A percentile compares a stretch with the other conserved stretches of the same genome.
These are phyloP conservation scores for Metarhizium brunneum DNA, from an alignment of 2,329 filamentous ascomycete genomes.

Conservation along the genomic window DNA sequence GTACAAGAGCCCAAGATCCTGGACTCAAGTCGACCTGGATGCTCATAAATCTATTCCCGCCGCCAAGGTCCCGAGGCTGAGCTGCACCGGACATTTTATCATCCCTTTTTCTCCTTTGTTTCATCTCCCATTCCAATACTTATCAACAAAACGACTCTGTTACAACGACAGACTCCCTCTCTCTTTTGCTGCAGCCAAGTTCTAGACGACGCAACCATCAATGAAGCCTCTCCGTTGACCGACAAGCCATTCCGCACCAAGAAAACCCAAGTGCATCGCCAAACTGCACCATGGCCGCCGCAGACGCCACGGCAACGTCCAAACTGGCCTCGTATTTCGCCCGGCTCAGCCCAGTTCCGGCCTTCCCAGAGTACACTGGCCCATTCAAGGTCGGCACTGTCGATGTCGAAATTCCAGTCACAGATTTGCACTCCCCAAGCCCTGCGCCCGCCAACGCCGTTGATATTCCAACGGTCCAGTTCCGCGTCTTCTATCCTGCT, in stretches of 20 bases:
- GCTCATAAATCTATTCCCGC: neutral
- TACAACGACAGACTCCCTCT: no score
- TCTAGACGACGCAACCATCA: no score
- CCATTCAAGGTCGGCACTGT: slow-evolving; percentile 71
- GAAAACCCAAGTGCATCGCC: neutral
- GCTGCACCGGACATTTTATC: neutral
- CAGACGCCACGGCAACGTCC: slow-evolving; percentile 15
- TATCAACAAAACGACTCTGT: no score
- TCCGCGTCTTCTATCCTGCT: slow-evolving; percentile 75
- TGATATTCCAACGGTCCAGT: slow-evolving; percentile 64
- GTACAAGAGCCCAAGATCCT: neutral
- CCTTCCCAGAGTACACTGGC: slow-evolving; percentile 67
- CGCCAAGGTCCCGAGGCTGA: neutral
- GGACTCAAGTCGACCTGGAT: no score
- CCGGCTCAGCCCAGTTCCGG: slow-evolving; percentile 56
- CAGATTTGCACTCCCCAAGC: slow-evolving; percentile 45
- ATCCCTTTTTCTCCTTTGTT: neutral
- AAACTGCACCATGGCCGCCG: slow-evolving; percentile 7
- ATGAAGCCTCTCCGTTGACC: neutral
- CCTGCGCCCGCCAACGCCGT: slow-evolving; percentile 42
- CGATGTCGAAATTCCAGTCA: slow-evolving; percentile 69
- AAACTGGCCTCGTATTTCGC: slow-evolving; percentile 40
- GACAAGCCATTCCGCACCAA: neutral
- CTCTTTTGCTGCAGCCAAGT: no score
- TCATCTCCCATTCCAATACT: neutral